Evolutionary conservation across 176 grass and related monocot species (phyloP).

Genomic region (Pontederia paniculata): DNA sequence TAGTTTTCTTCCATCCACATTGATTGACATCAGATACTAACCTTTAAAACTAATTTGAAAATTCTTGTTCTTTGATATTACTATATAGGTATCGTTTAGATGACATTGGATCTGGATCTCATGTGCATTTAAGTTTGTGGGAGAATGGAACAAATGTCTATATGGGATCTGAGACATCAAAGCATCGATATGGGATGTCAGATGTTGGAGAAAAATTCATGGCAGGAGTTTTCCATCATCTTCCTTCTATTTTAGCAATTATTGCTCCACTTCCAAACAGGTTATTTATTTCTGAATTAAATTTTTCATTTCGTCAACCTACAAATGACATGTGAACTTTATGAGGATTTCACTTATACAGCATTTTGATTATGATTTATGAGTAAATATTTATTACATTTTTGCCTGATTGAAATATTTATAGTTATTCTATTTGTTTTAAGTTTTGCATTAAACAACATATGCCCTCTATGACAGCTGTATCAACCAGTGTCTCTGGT

Average conservation of each 20-base stretch:
- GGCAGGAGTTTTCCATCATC: conserved; percentile 87
- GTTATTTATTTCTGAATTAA: conserved; percentile 11
- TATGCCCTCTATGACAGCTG: too few relatives aligned
- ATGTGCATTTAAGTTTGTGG: conserved; percentile 96
- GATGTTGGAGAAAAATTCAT: conserved; percentile 65
- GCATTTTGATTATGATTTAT: too few relatives aligned
- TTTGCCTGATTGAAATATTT: too few relatives aligned
- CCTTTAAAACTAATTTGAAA: conserved; percentile 12
- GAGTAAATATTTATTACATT: too few relatives aligned
- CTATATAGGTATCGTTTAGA: conserved; percentile 61
- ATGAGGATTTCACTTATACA: too few relatives aligned
- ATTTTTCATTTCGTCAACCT: too few relatives aligned
- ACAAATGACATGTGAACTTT: too few relatives aligned
- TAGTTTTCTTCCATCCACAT: too few relatives aligned
- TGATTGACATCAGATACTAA: too few relatives aligned
- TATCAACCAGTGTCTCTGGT: too few relatives aligned
- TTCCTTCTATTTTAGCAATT: conserved; percentile 81
- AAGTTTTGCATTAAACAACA: too few relatives aligned
- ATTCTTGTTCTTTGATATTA: conserved; percentile 7
- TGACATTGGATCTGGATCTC: conserved; percentile 86
- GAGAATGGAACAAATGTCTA: conserved; percentile 75
- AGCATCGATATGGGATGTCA: conserved; percentile 69
- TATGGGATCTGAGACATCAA: conserved; percentile 57
- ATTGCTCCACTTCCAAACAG: conserved; percentile 90
- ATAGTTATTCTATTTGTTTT: too few relatives aligned